Conservation (phyloP, 164 flowering plant genomes). For the Protea cynaroides region DNA sequence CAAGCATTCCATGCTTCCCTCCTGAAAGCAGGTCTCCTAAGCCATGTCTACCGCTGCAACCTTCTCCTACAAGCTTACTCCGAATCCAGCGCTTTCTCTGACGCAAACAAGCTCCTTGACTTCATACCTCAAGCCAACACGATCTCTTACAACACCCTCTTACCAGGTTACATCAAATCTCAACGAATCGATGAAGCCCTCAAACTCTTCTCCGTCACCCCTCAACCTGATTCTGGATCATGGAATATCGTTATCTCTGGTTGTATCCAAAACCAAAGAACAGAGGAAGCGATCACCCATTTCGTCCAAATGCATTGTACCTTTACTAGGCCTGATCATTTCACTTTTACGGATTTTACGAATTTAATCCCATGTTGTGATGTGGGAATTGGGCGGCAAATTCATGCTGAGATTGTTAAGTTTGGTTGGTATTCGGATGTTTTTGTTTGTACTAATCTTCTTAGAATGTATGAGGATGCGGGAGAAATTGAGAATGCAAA, state of each 20-base stretch:
- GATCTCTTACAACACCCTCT: constrained; percentile 21
- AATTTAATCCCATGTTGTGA: constrained; percentile 19
- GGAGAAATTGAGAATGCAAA: constrained; percentile 17
- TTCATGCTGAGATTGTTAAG: constrained; percentile 21
- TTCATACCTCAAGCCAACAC: constrained; percentile 16
- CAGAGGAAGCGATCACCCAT: constrained; percentile 16
- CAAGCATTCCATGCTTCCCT: constrained; percentile 19
- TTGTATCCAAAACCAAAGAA: constrained; percentile 7
- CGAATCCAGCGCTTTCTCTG: constrained; percentile 11
- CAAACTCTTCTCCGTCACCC: constrained; percentile 13
- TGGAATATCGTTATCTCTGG: constrained; percentile 21
- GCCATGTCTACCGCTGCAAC: constrained; percentile 19
- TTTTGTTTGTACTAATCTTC: constrained; percentile 20
- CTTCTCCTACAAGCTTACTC: constrained; percentile 21
- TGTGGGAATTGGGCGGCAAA: constrained; percentile 18
- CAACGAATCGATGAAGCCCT: constrained; percentile 15
- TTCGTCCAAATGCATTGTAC: constrained; percentile 13
- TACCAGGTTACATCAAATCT: constrained; percentile 14
- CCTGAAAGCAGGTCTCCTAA: constrained; percentile 20
- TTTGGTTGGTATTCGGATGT: constrained; percentile 16
- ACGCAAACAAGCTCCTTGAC: constrained; percentile 17
- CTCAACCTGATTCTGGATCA: constrained; percentile 14
- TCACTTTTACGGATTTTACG: constrained; percentile 16
- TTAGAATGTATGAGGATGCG: constrained; percentile 16
- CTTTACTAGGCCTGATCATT: constrained; percentile 16